These are phyloP conservation scores for Phoenix roebelenii DNA, from an alignment of 176 grass and related monocot species.

Conservation along the genomic window DNA sequence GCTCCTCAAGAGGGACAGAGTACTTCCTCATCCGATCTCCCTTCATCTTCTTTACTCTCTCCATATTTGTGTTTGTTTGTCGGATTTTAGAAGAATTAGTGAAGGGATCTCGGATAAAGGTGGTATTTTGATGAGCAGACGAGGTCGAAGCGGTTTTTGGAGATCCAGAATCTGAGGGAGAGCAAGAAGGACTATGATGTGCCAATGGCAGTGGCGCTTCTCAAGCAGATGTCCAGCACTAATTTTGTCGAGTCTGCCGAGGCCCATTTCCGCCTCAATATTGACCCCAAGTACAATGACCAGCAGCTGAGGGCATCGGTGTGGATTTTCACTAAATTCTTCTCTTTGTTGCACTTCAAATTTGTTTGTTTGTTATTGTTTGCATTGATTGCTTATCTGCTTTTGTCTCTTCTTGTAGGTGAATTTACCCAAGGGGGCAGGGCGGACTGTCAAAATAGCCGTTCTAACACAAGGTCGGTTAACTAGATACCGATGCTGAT, in stretches of 20 bases:
- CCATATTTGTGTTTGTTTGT: neutral
- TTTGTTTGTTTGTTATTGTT: neutral
- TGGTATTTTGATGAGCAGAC: constrained; percentile 30
- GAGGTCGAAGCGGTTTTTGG: constrained; percentile 85
- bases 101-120: no score
- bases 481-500: neutral
- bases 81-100: neutral
- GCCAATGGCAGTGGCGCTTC: constrained; percentile 49
- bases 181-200: constrained; percentile 84
- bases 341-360: neutral
- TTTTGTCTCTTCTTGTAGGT: constrained; percentile 35
- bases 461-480: constrained; percentile 81
- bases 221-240: constrained; percentile 57
- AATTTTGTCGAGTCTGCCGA: constrained; percentile 69
- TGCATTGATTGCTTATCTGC: neutral
- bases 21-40: constrained; percentile 14
- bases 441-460: constrained; percentile 77
- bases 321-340: neutral
- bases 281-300: constrained; percentile 98
- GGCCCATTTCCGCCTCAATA: constrained; percentile 95
- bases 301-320: constrained; percentile 97
- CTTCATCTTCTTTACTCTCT: no score
- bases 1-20: constrained; percentile 80
- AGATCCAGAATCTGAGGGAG: constrained; percentile 96
- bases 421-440: constrained; percentile 94